These are phyloP conservation scores for Skeletonema tropicum DNA, from an alignment of 108 stramenopile species.

Conservation along the genomic window DNA sequence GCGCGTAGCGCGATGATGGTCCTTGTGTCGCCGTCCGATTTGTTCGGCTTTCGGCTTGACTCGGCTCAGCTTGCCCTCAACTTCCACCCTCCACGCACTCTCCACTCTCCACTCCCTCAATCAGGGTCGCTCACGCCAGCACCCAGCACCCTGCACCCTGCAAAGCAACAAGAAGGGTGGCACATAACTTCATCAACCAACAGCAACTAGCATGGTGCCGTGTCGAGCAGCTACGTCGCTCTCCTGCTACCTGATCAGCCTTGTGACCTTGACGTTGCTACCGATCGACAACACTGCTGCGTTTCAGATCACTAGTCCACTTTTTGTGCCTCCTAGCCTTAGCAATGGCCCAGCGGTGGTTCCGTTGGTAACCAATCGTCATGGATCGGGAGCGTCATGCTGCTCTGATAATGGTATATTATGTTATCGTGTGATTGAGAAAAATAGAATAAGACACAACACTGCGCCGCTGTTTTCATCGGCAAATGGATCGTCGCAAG, in stretches of 20 bases:
- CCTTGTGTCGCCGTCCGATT: no score
- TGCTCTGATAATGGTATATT: not conserved
- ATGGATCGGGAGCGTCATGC: not conserved
- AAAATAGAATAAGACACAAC: not conserved
- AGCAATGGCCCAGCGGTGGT: not conserved
- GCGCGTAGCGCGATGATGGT: no score
- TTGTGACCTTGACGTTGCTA: not conserved
- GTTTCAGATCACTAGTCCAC: not conserved
- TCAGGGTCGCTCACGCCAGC: no score
- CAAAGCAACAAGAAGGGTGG: no score
- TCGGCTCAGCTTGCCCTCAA: no score
- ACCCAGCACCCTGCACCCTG: no score
- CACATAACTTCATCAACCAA: not conserved
- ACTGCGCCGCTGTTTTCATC: not conserved
- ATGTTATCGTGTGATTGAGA: not conserved
- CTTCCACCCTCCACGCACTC: no score
- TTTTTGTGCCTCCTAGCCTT: not conserved
- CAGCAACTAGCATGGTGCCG: not conserved
- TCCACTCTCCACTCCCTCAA: no score
- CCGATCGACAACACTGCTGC: not conserved
- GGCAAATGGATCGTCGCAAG: conserved; percentile 3
- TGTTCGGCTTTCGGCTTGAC: no score
- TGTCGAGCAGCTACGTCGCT: not conserved
- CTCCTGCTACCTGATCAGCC: not conserved
- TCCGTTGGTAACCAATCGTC: not conserved